Percentiles rank a stretch among this genome's conserved stretches.
Evolutionary conservation across 2,329 filamentous ascomycete species (phyloP).

Genomic region (Aspergillus brunneoviolaceus): DNA sequence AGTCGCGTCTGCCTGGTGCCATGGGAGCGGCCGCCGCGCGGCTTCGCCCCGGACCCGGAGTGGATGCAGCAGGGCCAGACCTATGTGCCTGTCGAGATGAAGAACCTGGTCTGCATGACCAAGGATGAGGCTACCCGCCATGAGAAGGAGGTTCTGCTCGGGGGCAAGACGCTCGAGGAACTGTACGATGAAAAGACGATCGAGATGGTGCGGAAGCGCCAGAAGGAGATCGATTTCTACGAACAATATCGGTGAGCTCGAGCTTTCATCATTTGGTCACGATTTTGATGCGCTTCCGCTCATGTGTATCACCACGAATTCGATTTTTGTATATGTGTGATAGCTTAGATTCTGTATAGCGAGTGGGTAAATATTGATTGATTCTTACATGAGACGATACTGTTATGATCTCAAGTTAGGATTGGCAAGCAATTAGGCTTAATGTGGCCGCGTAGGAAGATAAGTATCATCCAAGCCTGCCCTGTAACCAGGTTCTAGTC

Average conservation of each 20-base stretch:
- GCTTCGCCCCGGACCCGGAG: slow-evolving; percentile 62
- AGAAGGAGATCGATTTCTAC: slow-evolving; percentile 64
- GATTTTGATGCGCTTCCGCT: no score
- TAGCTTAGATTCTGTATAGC: no score
- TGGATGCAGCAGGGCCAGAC: slow-evolving; percentile 69
- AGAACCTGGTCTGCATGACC: slow-evolving; percentile 84
- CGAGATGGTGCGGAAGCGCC: slow-evolving; percentile 63
- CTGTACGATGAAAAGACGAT: slow-evolving; percentile 71
- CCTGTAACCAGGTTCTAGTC: no score
- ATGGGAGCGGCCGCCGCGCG: slow-evolving; percentile 67
- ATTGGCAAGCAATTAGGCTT: no score
- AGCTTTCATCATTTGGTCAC: background rate
- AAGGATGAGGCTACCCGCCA: slow-evolving; percentile 83
- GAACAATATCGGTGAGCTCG: slow-evolving; percentile 47
- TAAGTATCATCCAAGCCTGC: no score
- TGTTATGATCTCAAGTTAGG: no score
- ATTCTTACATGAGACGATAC: no score
- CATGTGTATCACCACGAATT: no score
- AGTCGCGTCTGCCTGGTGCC: slow-evolving; percentile 77
- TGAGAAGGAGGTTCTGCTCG: slow-evolving; percentile 74
- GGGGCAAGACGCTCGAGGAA: slow-evolving; percentile 64
- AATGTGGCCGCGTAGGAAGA: no score
- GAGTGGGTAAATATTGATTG: no score
- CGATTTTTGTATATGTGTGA: background rate
- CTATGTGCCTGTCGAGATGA: slow-evolving; percentile 65